Evolutionary conservation across 2,329 filamentous ascomycete genomes (phyloP).

Genomic region (Canariomyces notabilis): DNA sequence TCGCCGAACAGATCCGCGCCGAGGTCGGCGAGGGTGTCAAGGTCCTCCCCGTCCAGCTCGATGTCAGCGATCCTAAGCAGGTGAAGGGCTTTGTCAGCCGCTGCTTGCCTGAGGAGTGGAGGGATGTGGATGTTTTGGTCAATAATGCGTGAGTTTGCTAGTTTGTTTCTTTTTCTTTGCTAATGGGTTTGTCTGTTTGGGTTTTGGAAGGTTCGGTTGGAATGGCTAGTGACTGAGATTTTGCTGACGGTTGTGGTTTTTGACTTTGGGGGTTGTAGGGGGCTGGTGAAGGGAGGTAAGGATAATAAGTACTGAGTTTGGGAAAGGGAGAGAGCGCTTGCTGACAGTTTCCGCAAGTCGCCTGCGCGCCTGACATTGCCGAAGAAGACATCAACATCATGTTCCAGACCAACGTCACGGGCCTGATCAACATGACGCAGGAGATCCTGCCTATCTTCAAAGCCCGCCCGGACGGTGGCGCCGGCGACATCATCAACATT

Average conservation of each 20-base stretch:
- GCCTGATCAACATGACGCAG: slow-evolving; percentile 95
- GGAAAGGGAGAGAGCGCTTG: too few species aligned
- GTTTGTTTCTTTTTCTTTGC: neutral
- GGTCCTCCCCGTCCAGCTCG: slow-evolving; percentile 76
- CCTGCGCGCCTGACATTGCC: slow-evolving; percentile 67
- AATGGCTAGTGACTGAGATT: neutral
- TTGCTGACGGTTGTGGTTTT: too few species aligned
- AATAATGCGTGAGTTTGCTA: slow-evolving; percentile 78
- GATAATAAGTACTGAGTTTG: neutral
- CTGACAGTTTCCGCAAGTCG: slow-evolving; percentile 6
- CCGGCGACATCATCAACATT: slow-evolving; percentile 91
- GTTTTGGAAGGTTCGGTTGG: neutral
- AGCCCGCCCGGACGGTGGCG: slow-evolving; percentile 65
- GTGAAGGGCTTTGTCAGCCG: slow-evolving; percentile 68
- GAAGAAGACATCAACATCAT: slow-evolving; percentile 79
- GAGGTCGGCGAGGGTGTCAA: slow-evolving; percentile 77
- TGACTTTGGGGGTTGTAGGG: slow-evolving; percentile 7
- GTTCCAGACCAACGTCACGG: slow-evolving; percentile 91
- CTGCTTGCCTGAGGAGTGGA: slow-evolving; percentile 73
- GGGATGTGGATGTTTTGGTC: slow-evolving; percentile 79
- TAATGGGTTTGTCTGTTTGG: neutral
- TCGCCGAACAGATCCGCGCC: slow-evolving; percentile 69
- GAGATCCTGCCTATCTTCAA: slow-evolving; percentile 80
- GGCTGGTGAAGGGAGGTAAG: slow-evolving; percentile 23
- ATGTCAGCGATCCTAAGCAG: slow-evolving; percentile 76